A percentile compares a stretch with the other conserved stretches of the same genome.
Conservation (phyloP, 2,329 filamentous ascomycete genomes). For the Colletotrichum euphorbiae region DNA sequence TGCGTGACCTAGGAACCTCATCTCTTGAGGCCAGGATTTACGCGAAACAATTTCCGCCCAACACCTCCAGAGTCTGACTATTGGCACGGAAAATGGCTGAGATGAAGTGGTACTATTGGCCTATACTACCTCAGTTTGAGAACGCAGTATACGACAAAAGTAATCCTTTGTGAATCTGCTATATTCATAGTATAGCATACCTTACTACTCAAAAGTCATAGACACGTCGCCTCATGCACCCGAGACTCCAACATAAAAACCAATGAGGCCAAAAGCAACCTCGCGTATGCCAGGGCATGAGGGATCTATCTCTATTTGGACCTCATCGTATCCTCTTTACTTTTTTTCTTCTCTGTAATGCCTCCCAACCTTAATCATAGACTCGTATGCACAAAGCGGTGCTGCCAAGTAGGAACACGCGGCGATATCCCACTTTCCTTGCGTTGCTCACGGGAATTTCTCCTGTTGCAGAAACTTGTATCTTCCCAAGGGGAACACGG, state of each 20-base stretch:
- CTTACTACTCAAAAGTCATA: constrained; percentile 33
- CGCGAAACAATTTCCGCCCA: too few species aligned
- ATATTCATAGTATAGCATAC: constrained; percentile 18
- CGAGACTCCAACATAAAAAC: constrained; percentile 28
- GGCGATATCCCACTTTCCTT: background rate
- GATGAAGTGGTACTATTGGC: background rate
- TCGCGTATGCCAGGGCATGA: constrained; percentile 36
- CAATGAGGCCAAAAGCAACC: constrained; percentile 23
- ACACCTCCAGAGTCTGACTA: too few species aligned
- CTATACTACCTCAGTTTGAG: background rate
- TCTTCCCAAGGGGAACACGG: background rate
- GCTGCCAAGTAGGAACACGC: background rate
- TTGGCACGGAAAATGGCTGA: too few species aligned
- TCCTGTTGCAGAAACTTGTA: background rate
- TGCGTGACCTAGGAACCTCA: too few species aligned
- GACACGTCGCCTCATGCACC: constrained; percentile 30
- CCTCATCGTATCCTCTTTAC: constrained; percentile 36
- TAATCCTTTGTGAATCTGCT: constrained; percentile 3
- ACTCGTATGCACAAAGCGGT: background rate
- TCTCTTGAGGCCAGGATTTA: too few species aligned
- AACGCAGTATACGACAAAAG: background rate
- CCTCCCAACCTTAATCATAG: constrained; percentile 14
- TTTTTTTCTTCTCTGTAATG: constrained; percentile 32
- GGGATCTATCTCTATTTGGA: constrained; percentile 40
- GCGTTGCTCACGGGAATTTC: background rate